Evolutionary conservation across 179 eudicot genomes (phyloP).

Genomic region (Actinidia chinensis): DNA sequence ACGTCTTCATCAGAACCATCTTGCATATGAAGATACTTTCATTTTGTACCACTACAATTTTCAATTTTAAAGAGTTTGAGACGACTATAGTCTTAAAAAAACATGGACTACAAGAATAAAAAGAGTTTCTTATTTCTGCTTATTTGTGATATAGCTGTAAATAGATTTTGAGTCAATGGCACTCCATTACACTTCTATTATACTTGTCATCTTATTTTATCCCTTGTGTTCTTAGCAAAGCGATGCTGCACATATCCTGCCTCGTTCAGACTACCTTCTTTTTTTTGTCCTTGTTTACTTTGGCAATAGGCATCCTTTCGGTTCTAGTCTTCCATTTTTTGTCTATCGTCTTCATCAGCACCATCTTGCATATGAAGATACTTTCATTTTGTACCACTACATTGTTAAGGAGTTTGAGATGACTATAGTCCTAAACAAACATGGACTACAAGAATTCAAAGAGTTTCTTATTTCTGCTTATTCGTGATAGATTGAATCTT

Average conservation of each 20-base stretch:
- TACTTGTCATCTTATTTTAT: neutral
- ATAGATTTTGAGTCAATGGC: neutral
- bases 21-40: neutral
- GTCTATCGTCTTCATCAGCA: neutral
- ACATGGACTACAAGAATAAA: no score
- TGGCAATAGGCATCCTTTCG: neutral
- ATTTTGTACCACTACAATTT: neutral
- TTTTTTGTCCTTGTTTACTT: no score
- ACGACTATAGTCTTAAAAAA: neutral
- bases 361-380: neutral
- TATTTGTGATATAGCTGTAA: neutral
- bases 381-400: neutral
- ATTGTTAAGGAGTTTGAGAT: neutral
- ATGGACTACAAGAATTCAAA: no score
- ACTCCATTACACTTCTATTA: neutral
- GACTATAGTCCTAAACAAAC: neutral
- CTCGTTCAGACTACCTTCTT: neutral
- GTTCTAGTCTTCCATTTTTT: neutral
- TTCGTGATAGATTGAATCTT: neutral
- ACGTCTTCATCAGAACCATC: neutral
- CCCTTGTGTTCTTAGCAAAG: slow-evolving; percentile 2
- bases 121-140: no score
- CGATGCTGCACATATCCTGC: neutral
- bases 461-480: no score
- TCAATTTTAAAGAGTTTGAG: neutral